Percentiles rank a stretch among this genome's conserved stretches.
Conservation (phyloP, 2,329 filamentous ascomycete species). For the Magnaporthales sp. region DNA sequence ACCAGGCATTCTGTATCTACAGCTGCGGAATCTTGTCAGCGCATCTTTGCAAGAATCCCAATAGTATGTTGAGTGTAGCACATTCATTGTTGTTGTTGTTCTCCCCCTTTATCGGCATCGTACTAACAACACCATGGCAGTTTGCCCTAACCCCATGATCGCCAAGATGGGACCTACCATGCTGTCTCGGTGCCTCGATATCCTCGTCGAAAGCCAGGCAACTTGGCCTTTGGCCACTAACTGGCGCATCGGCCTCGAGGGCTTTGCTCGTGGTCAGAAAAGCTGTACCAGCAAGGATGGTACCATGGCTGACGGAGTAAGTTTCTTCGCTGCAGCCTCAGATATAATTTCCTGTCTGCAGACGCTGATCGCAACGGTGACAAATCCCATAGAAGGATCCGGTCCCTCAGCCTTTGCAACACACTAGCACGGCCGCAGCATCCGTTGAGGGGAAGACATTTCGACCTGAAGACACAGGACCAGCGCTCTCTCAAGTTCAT, state of each 20-base stretch:
- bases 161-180: constrained; percentile 32
- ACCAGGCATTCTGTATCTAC: constrained; percentile 41
- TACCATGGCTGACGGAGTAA: constrained; percentile 39
- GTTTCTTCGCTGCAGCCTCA: constrained; percentile 6
- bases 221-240: constrained; percentile 41
- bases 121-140: constrained; percentile 15
- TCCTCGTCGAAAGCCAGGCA: constrained; percentile 36
- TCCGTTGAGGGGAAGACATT: background rate
- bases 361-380: background rate
- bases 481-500: background rate
- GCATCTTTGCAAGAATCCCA: constrained; percentile 36
- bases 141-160: constrained; percentile 29
- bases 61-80: constrained; percentile 7
- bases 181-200: constrained; percentile 31
- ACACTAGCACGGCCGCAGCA: background rate
- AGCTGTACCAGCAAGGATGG: constrained; percentile 29
- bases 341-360: constrained; percentile 9
- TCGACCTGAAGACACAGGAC: background rate
- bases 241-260: constrained; percentile 37
- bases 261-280: constrained; percentile 32
- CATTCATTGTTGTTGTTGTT: no score
- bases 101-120: background rate
- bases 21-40: constrained; percentile 40
- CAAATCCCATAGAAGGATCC: constrained; percentile 12
- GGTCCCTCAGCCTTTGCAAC: constrained; percentile 14